Evolutionary conservation across 345 rosid genomes (phyloP), one percentile per base, ranked within the genome.

Genomic region (Salix arbutifolia): DNA sequence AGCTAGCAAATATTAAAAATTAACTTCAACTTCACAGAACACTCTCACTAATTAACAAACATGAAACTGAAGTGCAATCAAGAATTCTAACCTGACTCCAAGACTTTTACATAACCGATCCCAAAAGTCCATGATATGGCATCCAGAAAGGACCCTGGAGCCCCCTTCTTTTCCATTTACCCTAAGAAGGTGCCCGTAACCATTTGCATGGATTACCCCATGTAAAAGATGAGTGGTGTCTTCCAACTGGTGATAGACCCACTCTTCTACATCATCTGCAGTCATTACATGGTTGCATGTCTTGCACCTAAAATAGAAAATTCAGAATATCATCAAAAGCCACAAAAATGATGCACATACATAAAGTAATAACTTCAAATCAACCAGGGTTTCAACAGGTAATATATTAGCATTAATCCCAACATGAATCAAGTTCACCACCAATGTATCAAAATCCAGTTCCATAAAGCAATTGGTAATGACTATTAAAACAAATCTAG

Each of bases 101-200:
- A 91, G 95, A 50, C 72, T 62, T 65, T 77, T 85, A 79, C 92
- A 89, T 38, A 91, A 74, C 16, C 92, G 89, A 79, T 91, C 92
- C 95, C 92, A 91, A 74, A 91, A 91, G 81, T 87, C 85, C 90
- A 89, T 91, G 44, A 88, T 89, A 67, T 85, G 87, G 70, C 86
- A 78, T 74, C 92, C 95, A 11, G 90, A 88, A 68, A 91, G 91
- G 33, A 89, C 56, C 81, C 82, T 81, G 8, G 95, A 91, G 58
- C 92, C 95, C 67, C 95, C 92, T 83, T 91, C 92, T 71, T 85
- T 84, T 68, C 91, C 92, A 79, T 91, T 91, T 76, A 91, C 89
- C 82, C 92, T 83, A 42, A 89, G 87, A 74, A 91, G 92, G 84
- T 91, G 95, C 48, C 95, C 92, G 52, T 85, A 87, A 26, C 95